These are phyloP conservation scores for Sporisorium exsertum DNA, from an alignment of 1,284 basidiomycete genomes.

Conservation along the genomic window DNA sequence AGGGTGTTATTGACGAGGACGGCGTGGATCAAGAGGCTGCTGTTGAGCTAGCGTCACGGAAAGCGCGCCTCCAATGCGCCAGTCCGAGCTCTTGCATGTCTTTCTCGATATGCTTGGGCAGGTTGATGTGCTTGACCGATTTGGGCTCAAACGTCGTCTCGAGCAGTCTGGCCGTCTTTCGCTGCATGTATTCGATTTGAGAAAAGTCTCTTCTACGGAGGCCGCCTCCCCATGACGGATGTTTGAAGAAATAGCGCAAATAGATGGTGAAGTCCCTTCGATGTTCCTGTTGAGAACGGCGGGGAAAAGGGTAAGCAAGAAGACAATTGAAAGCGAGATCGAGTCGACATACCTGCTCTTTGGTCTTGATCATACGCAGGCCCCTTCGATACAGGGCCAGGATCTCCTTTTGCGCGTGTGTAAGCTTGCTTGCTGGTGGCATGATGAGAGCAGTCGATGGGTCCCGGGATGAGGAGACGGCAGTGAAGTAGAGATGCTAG, in stretches of 20 bases:
- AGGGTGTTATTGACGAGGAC: slow-evolving; percentile 18
- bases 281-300: slow-evolving; percentile 36
- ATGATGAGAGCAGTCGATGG: slow-evolving; percentile 1
- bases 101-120: slow-evolving; percentile 46
- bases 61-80: slow-evolving; percentile 40
- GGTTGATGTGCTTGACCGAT: slow-evolving; percentile 58
- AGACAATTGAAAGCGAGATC: background rate
- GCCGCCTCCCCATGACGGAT: slow-evolving; percentile 63
- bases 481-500: background rate
- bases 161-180: slow-evolving; percentile 56
- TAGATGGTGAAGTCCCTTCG: slow-evolving; percentile 64
- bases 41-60: slow-evolving; percentile 19
- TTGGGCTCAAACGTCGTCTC: slow-evolving; percentile 60
- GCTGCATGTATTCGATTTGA: slow-evolving; percentile 66
- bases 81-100: slow-evolving; percentile 45
- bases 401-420: slow-evolving; percentile 57
- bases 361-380: slow-evolving; percentile 59
- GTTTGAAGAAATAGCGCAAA: slow-evolving; percentile 66
- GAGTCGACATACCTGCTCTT: slow-evolving; percentile 52
- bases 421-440: slow-evolving; percentile 41
- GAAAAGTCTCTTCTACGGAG: slow-evolving; percentile 61
- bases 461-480: too few species aligned
- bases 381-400: slow-evolving; percentile 61
- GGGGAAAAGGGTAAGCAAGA: background rate
- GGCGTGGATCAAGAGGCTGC: background rate